Conservation (phyloP, 2,329 filamentous ascomycete species). For the Fusarium mundagurra region DNA sequence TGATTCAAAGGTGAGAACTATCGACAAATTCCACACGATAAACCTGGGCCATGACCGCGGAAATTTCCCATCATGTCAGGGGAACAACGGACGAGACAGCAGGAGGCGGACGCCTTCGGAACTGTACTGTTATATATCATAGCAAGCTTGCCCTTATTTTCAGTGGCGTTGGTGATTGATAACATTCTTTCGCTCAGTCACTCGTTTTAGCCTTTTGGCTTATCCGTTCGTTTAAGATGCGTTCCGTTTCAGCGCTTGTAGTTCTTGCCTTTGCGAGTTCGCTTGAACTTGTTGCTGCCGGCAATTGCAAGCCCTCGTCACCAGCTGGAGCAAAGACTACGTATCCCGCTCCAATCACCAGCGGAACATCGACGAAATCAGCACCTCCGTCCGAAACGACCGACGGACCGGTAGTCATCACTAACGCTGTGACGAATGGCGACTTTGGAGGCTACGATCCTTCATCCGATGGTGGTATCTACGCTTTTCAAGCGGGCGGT, state of each 20-base stretch:
- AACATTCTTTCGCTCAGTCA: neutral
- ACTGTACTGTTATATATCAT: neutral
- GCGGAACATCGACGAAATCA: neutral
- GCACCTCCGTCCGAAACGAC: slow-evolving; percentile 12
- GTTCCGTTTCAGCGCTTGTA: slow-evolving; percentile 13
- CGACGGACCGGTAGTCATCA: neutral
- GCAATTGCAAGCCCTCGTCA: slow-evolving; percentile 19
- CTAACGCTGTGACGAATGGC: slow-evolving; percentile 30
- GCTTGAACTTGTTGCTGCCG: slow-evolving; percentile 1
- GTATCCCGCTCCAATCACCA: neutral
- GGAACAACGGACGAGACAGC: neutral
- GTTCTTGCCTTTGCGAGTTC: slow-evolving; percentile 13
- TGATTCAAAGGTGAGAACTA: slow-evolving; percentile 16
- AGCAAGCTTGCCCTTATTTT: neutral
- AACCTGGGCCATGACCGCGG: neutral
- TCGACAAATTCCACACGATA: neutral
- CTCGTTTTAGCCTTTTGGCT: slow-evolving; percentile 6
- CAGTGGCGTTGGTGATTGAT: neutral
- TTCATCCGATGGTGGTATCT: slow-evolving; percentile 28
- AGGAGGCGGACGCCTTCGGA: neutral
- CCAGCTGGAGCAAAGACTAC: neutral
- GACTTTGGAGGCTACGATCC: slow-evolving; percentile 37
- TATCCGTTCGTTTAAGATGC: slow-evolving; percentile 26
- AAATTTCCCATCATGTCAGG: slow-evolving; percentile 7
- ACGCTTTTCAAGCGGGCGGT: slow-evolving; percentile 25